Conservation (phyloP, 331 rosid genomes). For the Rosa hybrid region DNA sequence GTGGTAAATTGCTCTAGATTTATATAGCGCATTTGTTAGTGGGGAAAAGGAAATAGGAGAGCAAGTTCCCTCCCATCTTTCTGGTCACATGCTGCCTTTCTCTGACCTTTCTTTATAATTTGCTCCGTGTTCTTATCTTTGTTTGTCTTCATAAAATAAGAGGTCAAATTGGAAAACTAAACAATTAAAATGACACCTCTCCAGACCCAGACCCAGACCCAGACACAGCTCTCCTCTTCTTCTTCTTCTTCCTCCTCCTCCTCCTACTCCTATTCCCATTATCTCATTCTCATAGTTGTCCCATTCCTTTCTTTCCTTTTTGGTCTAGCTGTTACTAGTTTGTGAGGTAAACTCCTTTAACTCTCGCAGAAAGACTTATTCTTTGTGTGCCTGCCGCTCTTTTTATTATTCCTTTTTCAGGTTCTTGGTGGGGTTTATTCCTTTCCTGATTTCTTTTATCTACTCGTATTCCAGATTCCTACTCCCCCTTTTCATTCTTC, state of each 20-base stretch:
- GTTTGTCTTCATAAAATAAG: constrained; percentile 11
- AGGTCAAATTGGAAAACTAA: not conserved
- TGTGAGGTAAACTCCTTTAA: not conserved
- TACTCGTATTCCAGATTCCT: constrained; percentile 23
- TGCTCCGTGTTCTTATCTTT: constrained; percentile 26
- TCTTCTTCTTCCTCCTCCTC: not conserved
- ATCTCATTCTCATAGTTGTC: not conserved
- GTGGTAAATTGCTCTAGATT: too few species aligned
- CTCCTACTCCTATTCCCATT: too few species aligned
- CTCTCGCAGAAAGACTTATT: not conserved
- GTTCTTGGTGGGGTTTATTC: constrained; percentile 73
- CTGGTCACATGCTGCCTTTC: constrained; percentile 50
- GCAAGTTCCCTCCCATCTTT: constrained; percentile 39
- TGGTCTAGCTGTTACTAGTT: not conserved
- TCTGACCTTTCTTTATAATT: constrained; percentile 24
- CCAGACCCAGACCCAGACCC: not conserved
- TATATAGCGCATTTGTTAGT: too few species aligned
- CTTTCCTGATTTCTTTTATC: constrained; percentile 32
- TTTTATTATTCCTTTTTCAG: constrained; percentile 29
- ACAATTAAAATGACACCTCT: constrained; percentile 8
- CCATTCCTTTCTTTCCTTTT: not conserved
- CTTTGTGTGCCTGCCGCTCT: not conserved
- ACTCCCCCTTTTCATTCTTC: not conserved
- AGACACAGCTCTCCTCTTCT: not conserved
- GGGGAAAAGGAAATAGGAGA: constrained; percentile 32